A percentile compares a stretch with the other conserved stretches of the same genome.
These are phyloP conservation scores for Magnusiomyces fungicola DNA, from an alignment of 1,139 yeast genomes.

Conservation along the genomic window DNA sequence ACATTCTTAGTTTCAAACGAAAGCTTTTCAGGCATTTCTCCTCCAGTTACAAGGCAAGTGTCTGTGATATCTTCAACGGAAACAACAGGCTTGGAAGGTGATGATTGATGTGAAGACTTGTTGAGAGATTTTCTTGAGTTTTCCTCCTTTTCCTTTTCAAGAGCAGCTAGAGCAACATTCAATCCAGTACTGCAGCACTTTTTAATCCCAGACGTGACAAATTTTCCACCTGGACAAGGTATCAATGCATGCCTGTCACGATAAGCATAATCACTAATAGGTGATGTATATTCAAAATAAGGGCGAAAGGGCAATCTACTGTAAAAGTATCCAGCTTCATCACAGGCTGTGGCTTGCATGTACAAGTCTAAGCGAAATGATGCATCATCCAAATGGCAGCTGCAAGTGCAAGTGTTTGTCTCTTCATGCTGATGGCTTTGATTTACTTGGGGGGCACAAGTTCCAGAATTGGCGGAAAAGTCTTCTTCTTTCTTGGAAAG, in stretches of 20 bases:
- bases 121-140: not conserved
- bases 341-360: constrained; percentile 1
- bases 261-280: not conserved
- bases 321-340: not conserved
- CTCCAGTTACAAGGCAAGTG: constrained; percentile 7
- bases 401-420: not conserved
- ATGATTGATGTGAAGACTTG: not conserved
- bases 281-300: not conserved
- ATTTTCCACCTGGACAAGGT: not conserved
- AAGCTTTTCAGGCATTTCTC: constrained; percentile 5
- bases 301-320: constrained; percentile 1
- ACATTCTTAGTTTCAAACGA: constrained; percentile 4
- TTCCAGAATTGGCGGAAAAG: not conserved
- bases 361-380: constrained; percentile 1
- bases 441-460: constrained; percentile 8
- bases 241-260: not conserved
- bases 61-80: not conserved
- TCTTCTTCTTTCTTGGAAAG: not conserved
- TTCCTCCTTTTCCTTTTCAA: not conserved
- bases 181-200: not conserved
- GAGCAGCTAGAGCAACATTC: not conserved
- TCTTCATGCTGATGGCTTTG: constrained; percentile 11
- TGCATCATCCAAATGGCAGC: constrained; percentile 1
- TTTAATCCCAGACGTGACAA: not conserved
- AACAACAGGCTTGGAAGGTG: not conserved